These are phyloP conservation scores for Stachybotrys chlorohalonatus DNA, from an alignment of 2,329 filamentous ascomycete species.

Conservation along the genomic window DNA sequence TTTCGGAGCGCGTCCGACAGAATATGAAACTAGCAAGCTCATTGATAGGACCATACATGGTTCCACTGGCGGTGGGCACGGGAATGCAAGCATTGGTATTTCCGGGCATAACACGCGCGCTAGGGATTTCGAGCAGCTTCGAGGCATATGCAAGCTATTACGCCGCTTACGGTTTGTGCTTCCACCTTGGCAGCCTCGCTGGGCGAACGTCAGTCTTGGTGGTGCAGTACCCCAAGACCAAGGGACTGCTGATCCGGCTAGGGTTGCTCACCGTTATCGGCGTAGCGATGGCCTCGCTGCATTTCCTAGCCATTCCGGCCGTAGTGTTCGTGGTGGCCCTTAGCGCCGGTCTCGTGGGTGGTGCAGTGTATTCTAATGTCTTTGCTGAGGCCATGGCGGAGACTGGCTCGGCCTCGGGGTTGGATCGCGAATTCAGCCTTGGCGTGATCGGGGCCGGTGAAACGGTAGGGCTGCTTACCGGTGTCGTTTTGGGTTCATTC, in stretches of 20 bases:
- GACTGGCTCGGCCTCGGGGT: constrained; percentile 5
- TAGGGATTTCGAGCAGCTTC: constrained; percentile 12
- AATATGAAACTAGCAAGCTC: constrained; percentile 4
- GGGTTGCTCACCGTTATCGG: constrained; percentile 4
- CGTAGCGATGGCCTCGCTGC: constrained; percentile 11
- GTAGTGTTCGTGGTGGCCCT: constrained; percentile 16
- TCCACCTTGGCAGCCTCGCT: constrained; percentile 19
- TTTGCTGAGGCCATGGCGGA: constrained; percentile 11
- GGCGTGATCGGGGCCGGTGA: constrained; percentile 19
- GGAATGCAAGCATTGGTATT: constrained; percentile 13
- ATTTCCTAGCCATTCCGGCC: constrained; percentile 10
- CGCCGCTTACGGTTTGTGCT: constrained; percentile 16
- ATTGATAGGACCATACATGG: constrained; percentile 14
- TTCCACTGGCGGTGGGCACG: constrained; percentile 15
- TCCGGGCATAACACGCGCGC: constrained; percentile 18
- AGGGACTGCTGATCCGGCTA: constrained; percentile 4
- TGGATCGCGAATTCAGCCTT: constrained; percentile 17
- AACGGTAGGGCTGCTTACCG: constrained; percentile 15
- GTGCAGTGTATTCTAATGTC: constrained; percentile 18
- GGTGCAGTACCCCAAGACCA: constrained; percentile 6
- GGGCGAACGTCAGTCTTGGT: constrained; percentile 13
- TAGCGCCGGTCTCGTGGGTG: constrained; percentile 15
- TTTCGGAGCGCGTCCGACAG: constrained; percentile 7
- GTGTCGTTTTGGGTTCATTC: constrained; percentile 13
- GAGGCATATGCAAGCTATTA: constrained; percentile 16